Conservation (phyloP, 2,329 filamentous ascomycete genomes). For the Scytalidium sp. region DNA sequence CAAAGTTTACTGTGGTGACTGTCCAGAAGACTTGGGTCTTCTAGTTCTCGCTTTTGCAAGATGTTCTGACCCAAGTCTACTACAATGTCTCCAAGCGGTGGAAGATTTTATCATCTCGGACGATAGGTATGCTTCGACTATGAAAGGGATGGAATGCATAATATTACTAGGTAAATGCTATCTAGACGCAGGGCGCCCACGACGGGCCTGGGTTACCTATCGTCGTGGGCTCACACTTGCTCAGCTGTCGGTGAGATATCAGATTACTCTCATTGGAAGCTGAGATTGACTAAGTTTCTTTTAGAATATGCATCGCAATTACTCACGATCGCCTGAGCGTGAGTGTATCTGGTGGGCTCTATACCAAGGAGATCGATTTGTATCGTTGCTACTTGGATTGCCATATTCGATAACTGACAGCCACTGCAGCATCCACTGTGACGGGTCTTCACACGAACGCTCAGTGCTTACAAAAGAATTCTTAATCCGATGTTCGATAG, state of each 20-base stretch:
- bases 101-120: conserved; percentile 38
- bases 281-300: conserved; percentile 10
- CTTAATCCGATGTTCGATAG: conserved; percentile 25
- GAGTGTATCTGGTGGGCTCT: conserved; percentile 14
- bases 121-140: conserved; percentile 35
- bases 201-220: conserved; percentile 37
- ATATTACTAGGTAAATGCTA: conserved; percentile 40
- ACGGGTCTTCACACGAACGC: neutral
- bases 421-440: conserved; percentile 29
- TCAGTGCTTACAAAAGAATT: conserved; percentile 6
- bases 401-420: conserved; percentile 37
- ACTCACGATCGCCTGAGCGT: conserved; percentile 14
- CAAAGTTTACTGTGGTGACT: conserved; percentile 31
- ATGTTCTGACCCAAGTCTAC: conserved; percentile 15
- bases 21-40: conserved; percentile 35
- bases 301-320: conserved; percentile 30
- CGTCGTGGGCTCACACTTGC: conserved; percentile 38
- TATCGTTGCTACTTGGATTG: conserved; percentile 41
- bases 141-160: conserved; percentile 41
- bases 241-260: conserved; percentile 34
- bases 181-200: conserved; percentile 40
- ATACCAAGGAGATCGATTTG: conserved; percentile 36
- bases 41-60: conserved; percentile 35
- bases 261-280: conserved; percentile 10
- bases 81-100: conserved; percentile 19